Base-by-base conservation (phyloP, 345 rosid species). In the Salix koriyanagi region DNA sequence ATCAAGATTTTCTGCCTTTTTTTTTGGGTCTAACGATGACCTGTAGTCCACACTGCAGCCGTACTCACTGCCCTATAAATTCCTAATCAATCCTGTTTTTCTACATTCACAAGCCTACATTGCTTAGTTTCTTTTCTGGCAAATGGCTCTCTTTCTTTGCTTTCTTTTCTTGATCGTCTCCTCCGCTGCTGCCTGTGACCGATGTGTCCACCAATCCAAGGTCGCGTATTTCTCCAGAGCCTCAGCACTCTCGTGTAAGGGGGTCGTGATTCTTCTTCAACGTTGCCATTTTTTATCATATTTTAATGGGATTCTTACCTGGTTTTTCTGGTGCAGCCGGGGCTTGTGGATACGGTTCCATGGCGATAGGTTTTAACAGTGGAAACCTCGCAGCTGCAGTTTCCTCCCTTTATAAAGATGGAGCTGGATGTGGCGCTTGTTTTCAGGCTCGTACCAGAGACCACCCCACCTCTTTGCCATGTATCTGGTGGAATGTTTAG, bases 391-490 rank as follows among this genome's bases (percentile, higher is more conserved):
- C 99, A 0, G 96, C 90, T 48, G 94, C 82, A 69, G 80, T 81
- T 61, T 85, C 96, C 82, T 86, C 98, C 7, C 82, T 91, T 77
- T 93, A 82, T 87, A 93, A 96, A 84, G 84, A 89, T 44, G 99
- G 99, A 2, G 94, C 89, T 74, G 94, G 94, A 18, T 96, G 97
- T 25, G 98, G 97, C 52, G 92, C 97, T 56, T 93, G 99, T 82
- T 91, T 92, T 78, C 93, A 93, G 91, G 97, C 90, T 5, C 12
- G 4, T 37, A 4, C 36, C 16, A 5, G 26, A 46, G 18, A 58
- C 64, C 64, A 58, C 64, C 0, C 64, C 28, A 9, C 64, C 14
- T 65, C 2, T 16, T 8, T 58, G 14, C n/a, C 36, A 44, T 70
- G 1, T 39, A 13, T 60, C 5, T 36, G 41, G 18, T 34, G 23